A percentile compares a stretch with the other conserved stretches of the same genome.
phyloP scores from a whole-genome alignment of 495 filamentous ascomycete species.

The Cercophora samala region DNA sequence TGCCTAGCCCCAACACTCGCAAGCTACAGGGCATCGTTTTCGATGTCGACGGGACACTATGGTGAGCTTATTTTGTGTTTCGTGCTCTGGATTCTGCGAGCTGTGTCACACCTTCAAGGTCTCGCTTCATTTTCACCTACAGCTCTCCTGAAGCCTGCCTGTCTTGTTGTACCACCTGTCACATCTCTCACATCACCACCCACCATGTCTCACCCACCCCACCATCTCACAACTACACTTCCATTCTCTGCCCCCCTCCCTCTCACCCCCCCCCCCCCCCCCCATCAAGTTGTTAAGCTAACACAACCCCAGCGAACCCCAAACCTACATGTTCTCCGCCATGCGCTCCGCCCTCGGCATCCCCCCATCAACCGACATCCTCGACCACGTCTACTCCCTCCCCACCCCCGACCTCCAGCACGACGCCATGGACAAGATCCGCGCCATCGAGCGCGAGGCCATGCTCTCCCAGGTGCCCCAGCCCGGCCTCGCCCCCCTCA shows the following conservation, averaged over 20 bases:
- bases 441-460: slow-evolving; percentile 70
- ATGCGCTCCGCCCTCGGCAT: slow-evolving; percentile 75
- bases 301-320: slow-evolving; percentile 60
- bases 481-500: slow-evolving; percentile 67
- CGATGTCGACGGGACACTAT: slow-evolving; percentile 92
- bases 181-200: too few species aligned
- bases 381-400: slow-evolving; percentile 78
- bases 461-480: slow-evolving; percentile 79
- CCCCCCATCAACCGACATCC: slow-evolving; percentile 69
- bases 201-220: too few species aligned
- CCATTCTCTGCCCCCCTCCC: neutral
- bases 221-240: neutral
- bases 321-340: slow-evolving; percentile 89
- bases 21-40: slow-evolving; percentile 80
- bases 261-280: neutral
- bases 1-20: slow-evolving; percentile 39
- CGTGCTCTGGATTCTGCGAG: neutral
- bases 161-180: too few species aligned
- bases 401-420: slow-evolving; percentile 55
- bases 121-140: neutral
- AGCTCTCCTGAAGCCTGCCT: neutral
- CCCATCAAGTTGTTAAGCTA: neutral
- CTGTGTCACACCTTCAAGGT: too few species aligned
- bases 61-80: slow-evolving; percentile 52
- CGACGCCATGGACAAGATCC: slow-evolving; percentile 68